phyloP scores from a whole-genome alignment of 441 rosid genomes.

The Pelargonium australe region DNA sequence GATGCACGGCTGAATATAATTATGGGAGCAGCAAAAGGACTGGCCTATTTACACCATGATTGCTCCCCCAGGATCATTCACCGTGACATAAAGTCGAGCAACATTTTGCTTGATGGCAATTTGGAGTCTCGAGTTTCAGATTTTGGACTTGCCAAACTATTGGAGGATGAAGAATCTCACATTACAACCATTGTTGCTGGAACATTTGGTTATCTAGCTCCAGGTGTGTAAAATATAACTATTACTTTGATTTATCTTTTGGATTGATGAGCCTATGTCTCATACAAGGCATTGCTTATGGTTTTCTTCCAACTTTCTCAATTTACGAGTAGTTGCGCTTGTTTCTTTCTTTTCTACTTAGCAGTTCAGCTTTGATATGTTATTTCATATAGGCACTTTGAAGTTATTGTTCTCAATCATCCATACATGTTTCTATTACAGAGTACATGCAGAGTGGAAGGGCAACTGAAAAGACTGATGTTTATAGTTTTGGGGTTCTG shows the following conservation, averaged over 20 bases:
- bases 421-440: constrained; percentile 26
- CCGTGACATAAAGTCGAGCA: constrained; percentile 97
- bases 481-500: constrained; percentile 90
- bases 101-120: constrained; percentile 93
- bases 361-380: no score
- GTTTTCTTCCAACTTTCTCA: neutral
- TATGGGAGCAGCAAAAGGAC: constrained; percentile 94
- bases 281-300: neutral
- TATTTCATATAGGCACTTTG: constrained; percentile 1
- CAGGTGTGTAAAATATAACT: constrained; percentile 40
- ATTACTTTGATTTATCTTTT: constrained; percentile 15
- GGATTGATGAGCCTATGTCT: neutral
- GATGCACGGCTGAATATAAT: constrained; percentile 86
- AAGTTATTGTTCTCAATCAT: constrained; percentile 11
- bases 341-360: no score
- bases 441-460: constrained; percentile 98
- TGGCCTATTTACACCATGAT: constrained; percentile 95
- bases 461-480: constrained; percentile 98
- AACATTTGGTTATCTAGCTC: constrained; percentile 96
- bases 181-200: constrained; percentile 98
- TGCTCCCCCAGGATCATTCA: constrained; percentile 98
- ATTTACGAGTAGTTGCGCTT: neutral
- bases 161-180: constrained; percentile 95
- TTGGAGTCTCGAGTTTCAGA: constrained; percentile 96
- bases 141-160: constrained; percentile 92